Evolutionary conservation across 2,329 filamentous ascomycete species (phyloP), one percentile per base, ranked within the genome.

Genomic region (Pseudocercospora vitis): DNA sequence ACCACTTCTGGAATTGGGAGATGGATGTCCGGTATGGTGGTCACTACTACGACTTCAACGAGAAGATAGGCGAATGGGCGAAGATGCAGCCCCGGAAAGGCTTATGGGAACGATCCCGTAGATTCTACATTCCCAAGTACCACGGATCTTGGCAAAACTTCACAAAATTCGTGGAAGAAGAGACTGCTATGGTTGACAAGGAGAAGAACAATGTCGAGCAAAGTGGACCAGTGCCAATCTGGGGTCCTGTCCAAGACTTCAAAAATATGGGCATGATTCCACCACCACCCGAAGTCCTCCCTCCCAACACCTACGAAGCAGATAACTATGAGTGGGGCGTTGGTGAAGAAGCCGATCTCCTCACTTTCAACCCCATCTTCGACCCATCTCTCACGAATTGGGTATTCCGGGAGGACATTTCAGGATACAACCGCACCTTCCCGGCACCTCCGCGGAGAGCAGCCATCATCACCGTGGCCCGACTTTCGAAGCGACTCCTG

Each of bases 21-120:
- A 89, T 95, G 82, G 89, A 95, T 69, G 81, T 88, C 35, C 83
- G 89, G 37, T 86, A 88, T 65, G 87, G 83, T 0, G 89, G 89
- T 7, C 88, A 94, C 64, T 87, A 91, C 74, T 92, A 91, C 71
- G 87, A 94, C 65, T 82, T 94, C 62, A 82, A 90, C 56, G 81
- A 83, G 63, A 83, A 83, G 59, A 73, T 91, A 7, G 75, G 76
- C 21, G 73, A 80, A 4, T 89, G 88, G 73, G 81, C 81, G 21
- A 80, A 79, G 69, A 79, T 78, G 56, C 86, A 89, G 69, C 87
- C 87, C 7, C 81, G 87, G 52, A 85, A 85, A 64, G 85, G 85
- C 3, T 71, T 89, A 4, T 90, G 87, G 87, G 87, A 90, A 69
- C 80, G 87, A 47, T 86, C 81, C 57, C 82, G 86, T 62, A 81